These are phyloP conservation scores for Apodospora peruviana DNA, from an alignment of 495 filamentous ascomycete species.

Conservation along the genomic window DNA sequence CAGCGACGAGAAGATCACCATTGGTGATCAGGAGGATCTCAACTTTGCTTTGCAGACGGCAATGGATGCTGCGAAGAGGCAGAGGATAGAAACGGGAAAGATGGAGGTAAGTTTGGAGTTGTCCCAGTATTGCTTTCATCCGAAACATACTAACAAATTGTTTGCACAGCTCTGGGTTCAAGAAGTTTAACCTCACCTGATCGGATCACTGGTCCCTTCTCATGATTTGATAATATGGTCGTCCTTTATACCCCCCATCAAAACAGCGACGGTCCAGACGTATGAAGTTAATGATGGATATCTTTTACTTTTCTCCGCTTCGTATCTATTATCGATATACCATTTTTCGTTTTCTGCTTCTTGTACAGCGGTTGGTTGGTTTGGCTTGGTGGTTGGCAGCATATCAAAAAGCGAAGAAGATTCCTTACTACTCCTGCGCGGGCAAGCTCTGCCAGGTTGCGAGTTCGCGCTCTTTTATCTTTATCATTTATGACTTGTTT, in stretches of 20 bases:
- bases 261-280: neutral
- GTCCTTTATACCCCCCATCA: neutral
- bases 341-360: neutral
- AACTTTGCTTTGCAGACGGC: conserved; percentile 72
- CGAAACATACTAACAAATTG: conserved; percentile 15
- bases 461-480: neutral
- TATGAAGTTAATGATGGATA: conserved; percentile 8
- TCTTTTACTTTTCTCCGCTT: neutral
- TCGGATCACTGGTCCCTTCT: neutral
- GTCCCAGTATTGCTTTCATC: neutral
- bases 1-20: conserved; percentile 88
- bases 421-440: neutral
- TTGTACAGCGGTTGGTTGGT: neutral
- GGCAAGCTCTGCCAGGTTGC: neutral
- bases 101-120: conserved; percentile 68
- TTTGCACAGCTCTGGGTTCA: conserved; percentile 59
- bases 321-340: neutral
- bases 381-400: neutral
- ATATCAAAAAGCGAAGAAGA: neutral
- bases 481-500: neutral
- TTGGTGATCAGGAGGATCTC: conserved; percentile 94
- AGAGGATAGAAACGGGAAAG: conserved; percentile 81
- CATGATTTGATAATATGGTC: neutral
- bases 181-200: conserved; percentile 36
- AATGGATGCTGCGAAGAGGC: conserved; percentile 62